These are phyloP conservation scores for Polyplosphaeria fusca DNA, from an alignment of 495 filamentous ascomycete genomes.

Conservation along the genomic window DNA sequence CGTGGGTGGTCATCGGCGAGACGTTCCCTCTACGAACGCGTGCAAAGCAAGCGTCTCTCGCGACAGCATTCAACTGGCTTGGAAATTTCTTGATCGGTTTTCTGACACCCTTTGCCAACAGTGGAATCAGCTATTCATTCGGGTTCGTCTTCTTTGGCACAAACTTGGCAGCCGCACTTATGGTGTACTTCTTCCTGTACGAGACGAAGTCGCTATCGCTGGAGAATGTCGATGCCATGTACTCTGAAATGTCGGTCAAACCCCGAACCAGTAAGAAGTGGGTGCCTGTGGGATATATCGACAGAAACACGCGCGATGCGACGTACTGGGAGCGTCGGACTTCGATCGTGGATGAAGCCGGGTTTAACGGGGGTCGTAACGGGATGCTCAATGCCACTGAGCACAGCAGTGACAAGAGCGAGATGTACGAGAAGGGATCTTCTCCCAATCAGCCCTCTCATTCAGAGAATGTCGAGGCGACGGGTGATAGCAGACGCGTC, in stretches of 20 bases:
- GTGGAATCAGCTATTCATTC: conserved; percentile 63
- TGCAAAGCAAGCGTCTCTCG: conserved; percentile 71
- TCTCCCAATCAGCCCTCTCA: background rate
- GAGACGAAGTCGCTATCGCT: conserved; percentile 87
- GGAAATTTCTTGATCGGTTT: conserved; percentile 54
- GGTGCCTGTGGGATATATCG: conserved; percentile 47
- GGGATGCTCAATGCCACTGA: background rate
- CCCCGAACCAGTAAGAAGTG: conserved; percentile 65
- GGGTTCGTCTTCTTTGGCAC: conserved; percentile 75
- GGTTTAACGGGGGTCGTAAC: no score
- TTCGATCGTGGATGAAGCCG: background rate
- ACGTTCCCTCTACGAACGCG: conserved; percentile 81
- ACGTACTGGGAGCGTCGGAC: background rate
- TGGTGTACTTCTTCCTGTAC: conserved; percentile 71
- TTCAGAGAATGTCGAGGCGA: background rate
- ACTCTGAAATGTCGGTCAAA: conserved; percentile 62
- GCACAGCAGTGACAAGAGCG: background rate
- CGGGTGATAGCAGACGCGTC: background rate
- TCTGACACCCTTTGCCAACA: conserved; percentile 32
- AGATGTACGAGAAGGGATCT: background rate
- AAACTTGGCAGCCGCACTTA: conserved; percentile 47
- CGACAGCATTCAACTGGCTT: conserved; percentile 81
- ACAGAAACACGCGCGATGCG: conserved; percentile 8
- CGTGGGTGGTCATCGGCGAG: conserved; percentile 82
- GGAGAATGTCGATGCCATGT: conserved; percentile 84